These are phyloP conservation scores for Fusarium kyushuense DNA, from an alignment of 2,329 filamentous ascomycete species.

Conservation along the genomic window DNA sequence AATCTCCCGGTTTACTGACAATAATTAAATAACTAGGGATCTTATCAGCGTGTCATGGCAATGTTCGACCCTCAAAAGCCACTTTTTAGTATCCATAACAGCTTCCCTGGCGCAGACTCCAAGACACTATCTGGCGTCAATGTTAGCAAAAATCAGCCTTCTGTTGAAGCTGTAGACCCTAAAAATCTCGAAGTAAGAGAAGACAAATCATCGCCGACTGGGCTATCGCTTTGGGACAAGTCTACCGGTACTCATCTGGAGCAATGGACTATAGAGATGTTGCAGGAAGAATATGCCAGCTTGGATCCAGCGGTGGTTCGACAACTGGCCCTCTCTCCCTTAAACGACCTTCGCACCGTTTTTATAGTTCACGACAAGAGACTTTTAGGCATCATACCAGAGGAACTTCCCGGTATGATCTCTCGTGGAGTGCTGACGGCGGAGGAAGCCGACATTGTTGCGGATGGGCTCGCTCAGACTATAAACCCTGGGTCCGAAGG, in stretches of 20 bases:
- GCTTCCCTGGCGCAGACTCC: constrained; percentile 29
- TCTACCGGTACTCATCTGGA: background rate
- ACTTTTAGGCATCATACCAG: constrained; percentile 24
- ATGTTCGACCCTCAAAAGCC: constrained; percentile 19
- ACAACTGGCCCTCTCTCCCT: constrained; percentile 17
- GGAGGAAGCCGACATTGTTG: constrained; percentile 16
- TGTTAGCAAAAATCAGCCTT: background rate
- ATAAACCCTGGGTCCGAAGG: constrained; percentile 18
- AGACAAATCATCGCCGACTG: constrained; percentile 1
- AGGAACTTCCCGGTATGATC: constrained; percentile 28
- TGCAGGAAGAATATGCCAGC: constrained; percentile 22
- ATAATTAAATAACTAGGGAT: background rate
- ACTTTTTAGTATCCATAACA: constrained; percentile 10
- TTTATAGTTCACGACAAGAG: constrained; percentile 36
- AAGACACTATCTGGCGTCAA: constrained; percentile 1
- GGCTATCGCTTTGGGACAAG: constrained; percentile 13
- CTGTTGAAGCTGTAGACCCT: constrained; percentile 11
- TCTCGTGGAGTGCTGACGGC: constrained; percentile 12
- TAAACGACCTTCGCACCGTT: constrained; percentile 30
- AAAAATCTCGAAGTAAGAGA: constrained; percentile 18
- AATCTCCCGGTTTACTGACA: background rate
- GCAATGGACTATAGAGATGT: constrained; percentile 31
- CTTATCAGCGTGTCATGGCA: constrained; percentile 8
- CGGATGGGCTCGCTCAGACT: constrained; percentile 11
- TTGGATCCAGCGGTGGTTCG: constrained; percentile 17